phyloP scores from a whole-genome alignment of 495 filamentous ascomycete species.

The Penicillium ucsense region DNA sequence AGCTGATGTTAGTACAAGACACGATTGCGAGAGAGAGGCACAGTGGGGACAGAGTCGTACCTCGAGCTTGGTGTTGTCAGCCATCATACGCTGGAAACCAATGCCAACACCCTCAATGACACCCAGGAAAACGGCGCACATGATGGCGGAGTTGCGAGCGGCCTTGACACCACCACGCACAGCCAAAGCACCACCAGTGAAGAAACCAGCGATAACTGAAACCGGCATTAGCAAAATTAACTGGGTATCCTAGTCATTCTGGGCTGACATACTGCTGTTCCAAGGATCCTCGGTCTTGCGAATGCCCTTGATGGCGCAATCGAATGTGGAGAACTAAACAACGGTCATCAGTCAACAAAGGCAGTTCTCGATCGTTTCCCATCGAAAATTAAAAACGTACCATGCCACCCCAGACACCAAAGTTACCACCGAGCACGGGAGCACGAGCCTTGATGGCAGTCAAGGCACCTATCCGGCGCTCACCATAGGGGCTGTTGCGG shows the following conservation, averaged over 20 bases:
- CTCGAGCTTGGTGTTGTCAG: constrained; percentile 81
- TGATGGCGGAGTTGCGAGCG: constrained; percentile 87
- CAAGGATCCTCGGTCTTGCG: constrained; percentile 96
- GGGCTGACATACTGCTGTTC: constrained; percentile 67
- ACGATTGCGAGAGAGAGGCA: background rate
- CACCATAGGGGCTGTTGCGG: constrained; percentile 80
- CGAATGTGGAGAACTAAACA: constrained; percentile 48
- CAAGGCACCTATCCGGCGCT: constrained; percentile 88
- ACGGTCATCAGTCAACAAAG: background rate
- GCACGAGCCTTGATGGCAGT: constrained; percentile 96
- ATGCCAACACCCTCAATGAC: constrained; percentile 98
- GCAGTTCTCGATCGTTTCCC: too few species aligned
- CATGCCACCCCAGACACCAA: constrained; percentile 92
- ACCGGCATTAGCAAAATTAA: background rate
- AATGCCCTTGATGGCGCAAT: constrained; percentile 95
- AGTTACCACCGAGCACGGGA: constrained; percentile 93
- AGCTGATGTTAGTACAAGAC: background rate
- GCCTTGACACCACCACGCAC: constrained; percentile 83
- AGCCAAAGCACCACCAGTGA: constrained; percentile 87
- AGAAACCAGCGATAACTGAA: constrained; percentile 76
- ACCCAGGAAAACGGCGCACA: constrained; percentile 84
- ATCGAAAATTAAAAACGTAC: constrained; percentile 43
- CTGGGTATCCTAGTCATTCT: background rate
- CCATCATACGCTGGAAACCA: constrained; percentile 93
- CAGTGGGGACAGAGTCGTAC: constrained; percentile 23